Conservation (phyloP, 1,284 basidiomycete genomes). For the Microbotryum scabiosae region DNA sequence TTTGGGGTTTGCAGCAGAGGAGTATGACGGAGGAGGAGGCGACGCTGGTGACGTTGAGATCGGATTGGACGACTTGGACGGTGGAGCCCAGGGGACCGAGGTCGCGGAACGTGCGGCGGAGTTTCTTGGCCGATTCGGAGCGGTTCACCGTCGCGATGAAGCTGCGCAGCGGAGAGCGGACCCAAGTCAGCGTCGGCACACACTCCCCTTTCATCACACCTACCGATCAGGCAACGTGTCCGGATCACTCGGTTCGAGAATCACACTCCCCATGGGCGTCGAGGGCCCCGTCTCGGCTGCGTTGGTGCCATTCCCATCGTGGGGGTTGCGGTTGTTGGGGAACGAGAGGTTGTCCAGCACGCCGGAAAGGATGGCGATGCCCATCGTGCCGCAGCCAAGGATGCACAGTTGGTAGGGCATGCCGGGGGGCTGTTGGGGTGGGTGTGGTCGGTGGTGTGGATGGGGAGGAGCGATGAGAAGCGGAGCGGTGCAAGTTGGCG, state of each 20-base stretch:
- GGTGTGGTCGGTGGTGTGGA: too few species aligned
- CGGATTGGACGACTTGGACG: slow-evolving; percentile 44
- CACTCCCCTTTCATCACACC: too few species aligned
- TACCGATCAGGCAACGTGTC: slow-evolving; percentile 11
- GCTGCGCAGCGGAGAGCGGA: slow-evolving; percentile 33
- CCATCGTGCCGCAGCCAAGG: slow-evolving; percentile 97
- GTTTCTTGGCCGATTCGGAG: slow-evolving; percentile 62
- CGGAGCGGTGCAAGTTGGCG: too few species aligned
- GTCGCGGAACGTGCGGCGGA: slow-evolving; percentile 56
- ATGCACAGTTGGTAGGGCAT: slow-evolving; percentile 34
- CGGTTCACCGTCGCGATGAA: slow-evolving; percentile 86
- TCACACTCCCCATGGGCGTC: slow-evolving; percentile 31
- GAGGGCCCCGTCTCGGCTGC: slow-evolving; percentile 36
- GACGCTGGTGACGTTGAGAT: slow-evolving; percentile 63
- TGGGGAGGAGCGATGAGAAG: not conserved
- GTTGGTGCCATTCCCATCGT: not conserved
- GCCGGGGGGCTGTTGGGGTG: not conserved
- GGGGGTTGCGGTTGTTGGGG: slow-evolving; percentile 29
- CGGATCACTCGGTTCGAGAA: slow-evolving; percentile 12
- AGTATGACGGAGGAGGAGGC: slow-evolving; percentile 72
- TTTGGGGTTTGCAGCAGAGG: slow-evolving; percentile 88
- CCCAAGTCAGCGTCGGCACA: not conserved
- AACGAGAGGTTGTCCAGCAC: slow-evolving; percentile 64
- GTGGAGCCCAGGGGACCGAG: slow-evolving; percentile 48
- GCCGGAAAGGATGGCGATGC: slow-evolving; percentile 87